These are phyloP conservation scores for Erythrophleum ivorense DNA, from an alignment of 331 rosid species.

Conservation along the genomic window DNA sequence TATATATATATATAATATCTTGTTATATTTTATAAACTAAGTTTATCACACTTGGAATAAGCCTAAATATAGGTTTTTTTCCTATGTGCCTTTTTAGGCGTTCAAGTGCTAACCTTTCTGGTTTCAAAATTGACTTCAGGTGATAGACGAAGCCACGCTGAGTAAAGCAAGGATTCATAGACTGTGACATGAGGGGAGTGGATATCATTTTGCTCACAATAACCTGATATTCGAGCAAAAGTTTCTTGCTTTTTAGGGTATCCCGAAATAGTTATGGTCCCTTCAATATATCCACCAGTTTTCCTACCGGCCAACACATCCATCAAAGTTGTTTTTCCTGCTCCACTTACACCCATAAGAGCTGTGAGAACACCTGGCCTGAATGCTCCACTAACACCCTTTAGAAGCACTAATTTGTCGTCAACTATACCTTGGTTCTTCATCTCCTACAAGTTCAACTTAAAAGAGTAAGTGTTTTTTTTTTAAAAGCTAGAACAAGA, in stretches of 20 bases:
- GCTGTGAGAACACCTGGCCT: conserved; percentile 57
- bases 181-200: conserved; percentile 57
- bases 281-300: conserved; percentile 53
- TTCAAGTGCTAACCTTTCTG: conserved; percentile 39
- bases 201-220: conserved; percentile 57
- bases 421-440: conserved; percentile 44
- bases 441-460: conserved; percentile 44
- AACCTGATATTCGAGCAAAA: conserved; percentile 53
- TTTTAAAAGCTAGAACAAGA: background rate
- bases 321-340: conserved; percentile 58
- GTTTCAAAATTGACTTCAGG: conserved; percentile 36
- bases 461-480: background rate
- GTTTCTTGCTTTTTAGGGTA: conserved; percentile 52
- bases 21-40: too few species aligned
- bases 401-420: conserved; percentile 46
- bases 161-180: conserved; percentile 52
- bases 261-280: conserved; percentile 48
- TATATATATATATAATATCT: too few species aligned
- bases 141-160: conserved; percentile 55
- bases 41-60: too few species aligned
- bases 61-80: background rate
- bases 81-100: background rate
- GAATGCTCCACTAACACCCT: conserved; percentile 48
- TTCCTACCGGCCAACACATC: conserved; percentile 56
- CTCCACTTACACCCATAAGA: conserved; percentile 59